Evolutionary conservation across 306 rosid species (phyloP), one percentile per base, ranked within the genome.

Genomic region (Purshia tridentata): DNA sequence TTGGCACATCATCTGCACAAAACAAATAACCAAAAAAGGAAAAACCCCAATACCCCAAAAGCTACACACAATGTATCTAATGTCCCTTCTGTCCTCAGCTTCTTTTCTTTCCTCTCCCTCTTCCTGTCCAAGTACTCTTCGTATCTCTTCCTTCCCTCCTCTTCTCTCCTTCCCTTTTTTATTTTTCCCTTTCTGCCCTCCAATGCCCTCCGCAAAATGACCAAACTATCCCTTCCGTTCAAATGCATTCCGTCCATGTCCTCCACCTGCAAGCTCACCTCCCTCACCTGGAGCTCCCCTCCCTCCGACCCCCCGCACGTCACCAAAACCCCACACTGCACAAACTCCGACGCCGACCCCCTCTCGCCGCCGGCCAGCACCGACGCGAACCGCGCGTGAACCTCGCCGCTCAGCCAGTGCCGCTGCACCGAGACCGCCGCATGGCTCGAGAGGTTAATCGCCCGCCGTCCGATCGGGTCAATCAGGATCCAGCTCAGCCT

Each of bases 341-440:
- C 87, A 29, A 45, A 65, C 84, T 88, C 98, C 76, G 78, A 22
- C 42, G 94, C 82, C 0, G 86, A 16, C 5, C 95, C 92, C n/a
- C 16, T 81, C 7, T 81, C 86, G 0, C 91, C 97, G 1, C 91
- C 97, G 1, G 35, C 44, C 0, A 91, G 16, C 14, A 89, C 81
- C n/a, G 90, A 45, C 2, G 81, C 75, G 64, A 90, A 92, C 54
- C 81, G 51, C 78, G 64, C 87, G 42, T 82, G 81, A 55, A 88
- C 85, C 73, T 90, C 95, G 8, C 98, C 90, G 75, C 82, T 92
- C 73, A 92, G 65, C 94, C 90, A 88, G 86, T 92, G 94, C 23
- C 86, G 77, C 70, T 77, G 69, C 67, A 90, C 87, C 12, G 82
- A 73, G 35, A 90, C 91, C 65, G 92, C 76, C 61, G 37, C 51